These are phyloP conservation scores for Curvularia hawaiiensis DNA, from an alignment of 2,329 filamentous ascomycete genomes.

Conservation along the genomic window DNA sequence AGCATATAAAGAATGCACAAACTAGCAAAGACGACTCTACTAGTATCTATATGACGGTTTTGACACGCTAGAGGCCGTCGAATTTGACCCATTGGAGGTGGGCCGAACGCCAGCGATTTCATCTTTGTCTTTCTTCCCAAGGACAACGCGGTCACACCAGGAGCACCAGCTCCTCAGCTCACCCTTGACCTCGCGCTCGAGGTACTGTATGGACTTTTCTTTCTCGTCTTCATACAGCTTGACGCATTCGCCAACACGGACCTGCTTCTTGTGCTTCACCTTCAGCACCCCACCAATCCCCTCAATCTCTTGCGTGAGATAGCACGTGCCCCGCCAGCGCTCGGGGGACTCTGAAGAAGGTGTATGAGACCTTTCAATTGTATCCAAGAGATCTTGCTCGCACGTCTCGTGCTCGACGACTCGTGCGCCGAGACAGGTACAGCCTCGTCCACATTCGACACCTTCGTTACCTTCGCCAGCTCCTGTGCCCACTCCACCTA, in stretches of 20 bases:
- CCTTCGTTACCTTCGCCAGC: constrained; percentile 88
- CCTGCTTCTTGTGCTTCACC: constrained; percentile 82
- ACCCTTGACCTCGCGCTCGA: constrained; percentile 73
- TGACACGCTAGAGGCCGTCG: constrained; percentile 18
- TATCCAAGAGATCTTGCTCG: constrained; percentile 70
- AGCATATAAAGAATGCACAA: not conserved
- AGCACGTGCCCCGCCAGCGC: constrained; percentile 70
- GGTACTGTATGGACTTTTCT: constrained; percentile 57
- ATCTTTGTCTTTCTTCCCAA: constrained; percentile 56
- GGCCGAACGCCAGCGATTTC: constrained; percentile 22
- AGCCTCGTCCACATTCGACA: constrained; percentile 82
- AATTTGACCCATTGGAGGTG: constrained; percentile 25
- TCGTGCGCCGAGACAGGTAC: constrained; percentile 74
- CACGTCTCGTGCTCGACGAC: constrained; percentile 84
- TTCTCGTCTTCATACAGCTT: constrained; percentile 75
- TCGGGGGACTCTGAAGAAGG: constrained; percentile 33
- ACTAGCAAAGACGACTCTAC: not conserved
- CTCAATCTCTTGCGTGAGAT: constrained; percentile 85
- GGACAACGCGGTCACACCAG: constrained; percentile 83
- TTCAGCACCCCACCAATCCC: constrained; percentile 89
- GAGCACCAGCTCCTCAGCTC: constrained; percentile 82
- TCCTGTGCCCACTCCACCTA: constrained; percentile 82
- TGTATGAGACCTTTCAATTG: constrained; percentile 53
- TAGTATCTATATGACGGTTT: constrained; percentile 9
- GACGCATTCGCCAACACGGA: constrained; percentile 81